Percentiles rank a stretch among this genome's conserved stretches.
Evolutionary conservation across 768 basidiomycete species (phyloP).

Genomic region (Rhizopogon salebrosus): DNA sequence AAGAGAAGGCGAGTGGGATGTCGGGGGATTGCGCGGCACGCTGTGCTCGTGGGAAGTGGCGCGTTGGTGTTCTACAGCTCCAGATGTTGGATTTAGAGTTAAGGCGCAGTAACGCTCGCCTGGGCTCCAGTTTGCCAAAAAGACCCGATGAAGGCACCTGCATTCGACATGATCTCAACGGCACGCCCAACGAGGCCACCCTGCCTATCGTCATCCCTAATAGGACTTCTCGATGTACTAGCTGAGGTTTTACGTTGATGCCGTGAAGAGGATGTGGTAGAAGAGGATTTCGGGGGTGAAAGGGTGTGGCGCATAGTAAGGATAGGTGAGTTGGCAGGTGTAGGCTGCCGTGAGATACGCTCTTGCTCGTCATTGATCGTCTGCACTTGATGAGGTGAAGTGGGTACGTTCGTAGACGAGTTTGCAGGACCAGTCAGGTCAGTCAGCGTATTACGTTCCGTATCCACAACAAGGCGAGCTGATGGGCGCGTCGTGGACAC

Average conservation of each 20-base stretch:
- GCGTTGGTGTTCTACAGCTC: background rate
- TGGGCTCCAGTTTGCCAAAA: slow-evolving; percentile 39
- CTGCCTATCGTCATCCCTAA: slow-evolving; percentile 25
- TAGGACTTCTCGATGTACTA: slow-evolving; percentile 20
- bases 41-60: background rate
- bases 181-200: slow-evolving; percentile 51
- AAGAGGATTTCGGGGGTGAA: slow-evolving; percentile 6
- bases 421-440: slow-evolving; percentile 13
- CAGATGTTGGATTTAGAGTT: slow-evolving; percentile 1
- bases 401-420: slow-evolving; percentile 13
- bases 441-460: slow-evolving; percentile 22
- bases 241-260: slow-evolving; percentile 16
- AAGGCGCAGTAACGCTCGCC: slow-evolving; percentile 16
- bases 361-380: slow-evolving; percentile 29
- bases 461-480: slow-evolving; percentile 23
- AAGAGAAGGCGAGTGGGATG: background rate
- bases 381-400: background rate
- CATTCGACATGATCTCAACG: slow-evolving; percentile 75
- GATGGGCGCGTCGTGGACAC: slow-evolving; percentile 13
- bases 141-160: slow-evolving; percentile 69
- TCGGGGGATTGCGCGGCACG: background rate
- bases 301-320: slow-evolving; percentile 24
- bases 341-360: slow-evolving; percentile 40
- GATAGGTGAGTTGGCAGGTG: slow-evolving; percentile 61
- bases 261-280: background rate